Base-by-base conservation (phyloP, 306 rosid species). In the Delonix regia region DNA sequence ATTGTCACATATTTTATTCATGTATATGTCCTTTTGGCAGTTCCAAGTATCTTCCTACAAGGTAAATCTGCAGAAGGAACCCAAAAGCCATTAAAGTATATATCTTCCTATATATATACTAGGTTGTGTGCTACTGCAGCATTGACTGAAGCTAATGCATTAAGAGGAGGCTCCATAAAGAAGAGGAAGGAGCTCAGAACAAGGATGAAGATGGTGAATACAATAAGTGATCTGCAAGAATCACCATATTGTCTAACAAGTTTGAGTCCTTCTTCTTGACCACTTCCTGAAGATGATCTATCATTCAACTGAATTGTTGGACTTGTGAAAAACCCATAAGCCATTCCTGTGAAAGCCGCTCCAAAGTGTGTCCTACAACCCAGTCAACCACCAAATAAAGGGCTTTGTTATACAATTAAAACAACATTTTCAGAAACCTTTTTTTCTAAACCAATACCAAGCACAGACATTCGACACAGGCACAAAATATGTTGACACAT, bases 341-440 rank as follows among this genome's bases (percentile, higher is more conserved):
- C 85, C 87, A 89, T 84, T 2, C 99, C 99, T 3, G 88, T 86
- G 64, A 90, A 76, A 27, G 92, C 87, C 64, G 99, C 93, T 51
- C 93, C 97, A 64, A 88, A 82, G 69, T 92, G 99, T 42, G 94
- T 67, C 99, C 97, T 95, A 53, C 85, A 85, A 70, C 49, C 60
- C 49, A 52, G 14, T 22, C 57, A 48, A 24, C 61, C 57, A 48
- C 25, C 61, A 68, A 51, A 55, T 69, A 51, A 73, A 61, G 22
- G 66, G 74, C 62, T 56, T 51, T 0, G 8, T 15, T 69, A 56
- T 33, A 39, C 57, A 56, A 28, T 49, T 39, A 24, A 18, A 71
- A 60, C 12, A 41, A 65, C 34, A 80, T 25, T 65, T 64, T 56
- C 24, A 18, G 41, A 80, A 63, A 1, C 1, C 33, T 1, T 1